Conservation (phyloP, 2,329 filamentous ascomycete genomes). For the Penicillium sclerotiorum region DNA sequence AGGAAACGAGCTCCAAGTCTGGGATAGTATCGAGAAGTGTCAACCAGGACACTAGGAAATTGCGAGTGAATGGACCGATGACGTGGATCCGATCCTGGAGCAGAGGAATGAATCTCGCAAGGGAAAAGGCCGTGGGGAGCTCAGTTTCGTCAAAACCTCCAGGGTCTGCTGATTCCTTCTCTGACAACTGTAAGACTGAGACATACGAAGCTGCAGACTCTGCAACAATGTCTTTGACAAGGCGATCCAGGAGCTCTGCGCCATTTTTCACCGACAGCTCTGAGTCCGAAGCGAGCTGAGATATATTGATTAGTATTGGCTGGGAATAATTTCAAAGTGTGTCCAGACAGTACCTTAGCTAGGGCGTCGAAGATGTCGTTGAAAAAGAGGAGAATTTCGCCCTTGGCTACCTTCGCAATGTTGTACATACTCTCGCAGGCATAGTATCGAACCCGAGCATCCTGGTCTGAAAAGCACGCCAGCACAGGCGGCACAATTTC, state of each 20-base stretch:
- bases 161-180: constrained; percentile 49
- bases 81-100: constrained; percentile 93
- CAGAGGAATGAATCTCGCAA: constrained; percentile 86
- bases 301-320: constrained; percentile 1
- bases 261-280: constrained; percentile 98
- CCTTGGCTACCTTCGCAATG: constrained; percentile 98
- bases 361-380: constrained; percentile 98
- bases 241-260: constrained; percentile 87
- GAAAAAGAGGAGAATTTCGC: constrained; percentile 95
- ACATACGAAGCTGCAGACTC: constrained; percentile 95
- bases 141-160: constrained; percentile 44
- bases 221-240: constrained; percentile 94
- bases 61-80: constrained; percentile 90
- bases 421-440: constrained; percentile 99
- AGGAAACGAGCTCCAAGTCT: constrained; percentile 90
- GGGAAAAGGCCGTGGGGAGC: constrained; percentile 87
- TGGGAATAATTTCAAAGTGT: constrained; percentile 14
- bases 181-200: constrained; percentile 74
- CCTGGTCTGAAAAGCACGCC: constrained; percentile 96
- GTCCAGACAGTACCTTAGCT: constrained; percentile 70
- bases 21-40: constrained; percentile 93
- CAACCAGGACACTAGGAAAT: constrained; percentile 95
- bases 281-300: constrained; percentile 86
- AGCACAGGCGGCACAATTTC: constrained; percentile 95
- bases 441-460: constrained; percentile 96